A percentile compares a stretch with the other conserved stretches of the same genome.
Conservation (phyloP, 805 yeast genomes). For the Saturnispora galanensis region DNA sequence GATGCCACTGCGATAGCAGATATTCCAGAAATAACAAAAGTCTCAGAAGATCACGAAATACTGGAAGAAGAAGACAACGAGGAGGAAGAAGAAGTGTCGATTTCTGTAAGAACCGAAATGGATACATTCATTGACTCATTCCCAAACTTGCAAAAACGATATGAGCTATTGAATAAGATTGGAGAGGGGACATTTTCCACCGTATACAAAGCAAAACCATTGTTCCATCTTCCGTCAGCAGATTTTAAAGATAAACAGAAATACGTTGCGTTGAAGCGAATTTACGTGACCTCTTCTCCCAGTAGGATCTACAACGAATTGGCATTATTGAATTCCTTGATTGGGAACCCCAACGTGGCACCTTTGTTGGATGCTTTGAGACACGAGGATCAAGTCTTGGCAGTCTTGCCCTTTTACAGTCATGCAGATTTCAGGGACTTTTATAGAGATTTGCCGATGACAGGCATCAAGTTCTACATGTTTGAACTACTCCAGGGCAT, state of each 20-base stretch:
- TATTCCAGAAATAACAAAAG: not conserved
- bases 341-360: constrained; percentile 68
- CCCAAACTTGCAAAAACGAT: constrained; percentile 25
- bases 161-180: constrained; percentile 37
- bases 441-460: constrained; percentile 66
- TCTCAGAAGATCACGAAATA: not conserved
- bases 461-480: constrained; percentile 75
- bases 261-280: constrained; percentile 80
- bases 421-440: constrained; percentile 87
- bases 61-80: not conserved
- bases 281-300: constrained; percentile 93
- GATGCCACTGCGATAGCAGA: not conserved
- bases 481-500: constrained; percentile 70
- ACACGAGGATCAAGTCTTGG: constrained; percentile 83
- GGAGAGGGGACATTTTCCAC: constrained; percentile 82
- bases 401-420: constrained; percentile 82
- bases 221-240: constrained; percentile 13
- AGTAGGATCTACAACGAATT: constrained; percentile 84
- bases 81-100: constrained; percentile 11
- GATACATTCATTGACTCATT: constrained; percentile 22
- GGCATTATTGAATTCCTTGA: constrained; percentile 57
- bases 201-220: constrained; percentile 52
- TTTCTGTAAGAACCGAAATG: constrained; percentile 28
- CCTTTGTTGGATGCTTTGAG: constrained; percentile 85
- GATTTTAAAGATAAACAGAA: constrained; percentile 14